Evolutionary conservation across 1,284 basidiomycete genomes (phyloP), one percentile per base, ranked within the genome.

Genomic region (Rhodotorula sp.): DNA sequence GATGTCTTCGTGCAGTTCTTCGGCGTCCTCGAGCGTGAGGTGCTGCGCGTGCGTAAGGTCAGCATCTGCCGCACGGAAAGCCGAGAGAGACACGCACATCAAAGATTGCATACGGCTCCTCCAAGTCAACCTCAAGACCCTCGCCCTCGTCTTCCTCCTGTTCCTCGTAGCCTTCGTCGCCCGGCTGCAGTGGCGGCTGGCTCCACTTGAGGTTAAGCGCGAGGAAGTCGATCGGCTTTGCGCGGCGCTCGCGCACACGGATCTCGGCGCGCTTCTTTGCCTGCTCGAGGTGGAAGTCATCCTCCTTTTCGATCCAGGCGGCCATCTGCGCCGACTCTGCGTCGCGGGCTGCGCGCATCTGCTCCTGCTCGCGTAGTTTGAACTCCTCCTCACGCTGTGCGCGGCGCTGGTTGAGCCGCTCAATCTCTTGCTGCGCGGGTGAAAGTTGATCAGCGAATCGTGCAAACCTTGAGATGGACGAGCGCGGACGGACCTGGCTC

Each of bases 241-340:
- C 97, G 62, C 97, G 86, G 81, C 96, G 94, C 83, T 98, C 96
- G 79, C 91, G 90, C 79, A 98, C 89, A 63, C 97, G 87, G 80
- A 99, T 99, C 63, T 91, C 89, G 29, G 97, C 97, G 74, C 97
- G 86, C 70, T 87, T 86, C 70, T 92, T 87, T 77, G 96, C 92
- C 83, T 99, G 97, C 76, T 97, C 92, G 54, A 99, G 87, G 81
- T 97, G 91, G 82, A 99, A 99, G 76, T 95, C 93, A 67, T 94
- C 96, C 79, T 99, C 97, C 82, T 96, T 97, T 39, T 92, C 88
- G 72, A 97, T 86, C 97, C 97, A 99, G 71, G 97, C 94, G 6
- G 91, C 90, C 95, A 98, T 98, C 78, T 96, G 92, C 25, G 90
- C 93, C 37, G 93, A 93, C 83, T 99, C 97, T 60, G 93, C 91